Evolutionary conservation across 2,329 filamentous ascomycete species (phyloP), one percentile per base, ranked within the genome.

Genomic region (Exophiala sp.): DNA sequence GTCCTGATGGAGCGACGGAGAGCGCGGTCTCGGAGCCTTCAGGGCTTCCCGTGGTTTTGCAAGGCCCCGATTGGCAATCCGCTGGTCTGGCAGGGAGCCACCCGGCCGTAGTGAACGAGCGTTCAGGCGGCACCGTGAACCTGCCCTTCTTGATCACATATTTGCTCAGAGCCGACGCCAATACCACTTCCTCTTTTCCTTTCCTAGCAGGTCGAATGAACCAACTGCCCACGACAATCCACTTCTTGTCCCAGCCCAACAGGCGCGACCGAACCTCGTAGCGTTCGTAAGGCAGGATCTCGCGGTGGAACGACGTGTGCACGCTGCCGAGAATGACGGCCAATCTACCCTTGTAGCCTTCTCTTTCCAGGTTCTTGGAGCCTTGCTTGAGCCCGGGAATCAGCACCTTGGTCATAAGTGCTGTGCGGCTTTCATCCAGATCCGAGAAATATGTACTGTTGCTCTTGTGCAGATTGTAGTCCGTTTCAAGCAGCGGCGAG

Each of bases 111-210:
- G 79, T 74, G 21, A 97, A 73, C 6, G 91, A 74, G 40, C 86
- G 75, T 59, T 89, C 85, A 0, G 93, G 90, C 57, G 90, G 81
- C 2, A 97, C 80, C 0, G 91, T 97, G 62, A 93, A 74, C 19
- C 91, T 76, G 1, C 85, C 86, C 48, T 88, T 75, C 72, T 91
- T 91, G 65, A 88, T 82, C 34, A 91, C 86, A 66, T 91, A 91
- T 71, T 89, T 90, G 70, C 79, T 83, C 37, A 91, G 68, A 1
- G 82, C 82, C 0, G 83, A 83, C 1, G 86, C 87, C 59, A 85
- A 77, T 32, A 91, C 76, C 53, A 80, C 67, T 78, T 81, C 65
- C 40, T 70, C 66, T 35, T 65, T 63, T 11, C 64, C 64, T 4
- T 53, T 48, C 49, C 66, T 66, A 16, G 67, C 67, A 23, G 68